Evolutionary conservation across 2,329 filamentous ascomycete species (phyloP), one percentile per base, ranked within the genome.

Genomic region (Trichoderma asperellum): DNA sequence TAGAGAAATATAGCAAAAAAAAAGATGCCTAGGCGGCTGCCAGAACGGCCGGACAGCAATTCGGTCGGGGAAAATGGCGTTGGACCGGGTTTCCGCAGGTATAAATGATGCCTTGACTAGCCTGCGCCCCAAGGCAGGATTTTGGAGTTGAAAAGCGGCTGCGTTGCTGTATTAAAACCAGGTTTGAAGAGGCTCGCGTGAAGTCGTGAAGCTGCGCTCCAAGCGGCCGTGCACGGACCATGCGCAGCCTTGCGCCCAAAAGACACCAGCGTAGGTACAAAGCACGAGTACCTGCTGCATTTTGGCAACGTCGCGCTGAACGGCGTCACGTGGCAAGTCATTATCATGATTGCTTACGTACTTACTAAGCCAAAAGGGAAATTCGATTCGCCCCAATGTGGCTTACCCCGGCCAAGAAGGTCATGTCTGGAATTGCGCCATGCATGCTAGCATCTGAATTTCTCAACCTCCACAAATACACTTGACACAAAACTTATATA

Each of bases 161-260:
- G 52, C 52, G 57, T 49, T n/a, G 24, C 24, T 24, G 24, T 24
- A 40, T 68, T 56, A 52, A 62, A 68, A 59, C 27, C 43, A 16
- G 57, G 40, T 43, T 32, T 47, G 37, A 21, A 61, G 35, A 68
- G 53, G 68, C 49, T 57, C 68, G 68, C 68, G 63, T 70, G 35
- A 61, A 59, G 64, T 67, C 68, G 68, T 70, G 68, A 62, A 68
- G 68, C 57, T 68, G 68, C 68, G 53, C 52, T 12, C 10, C 16
- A 18, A 68, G 68, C 55, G 55, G 14, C 12, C 34, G 66, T 57
- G 68, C 68, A 70, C 68, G 63, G 68, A 68, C 68, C 68, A 70
- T 21, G 18, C 18, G 49, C 63, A 70, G 68, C 63, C 68, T 70
- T 62, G 68, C 62, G 37, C 43, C 24, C 21, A 32, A 27, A 18